phyloP scores from a whole-genome alignment of 1,139 yeast species.

The Kodamaea sp. region DNA sequence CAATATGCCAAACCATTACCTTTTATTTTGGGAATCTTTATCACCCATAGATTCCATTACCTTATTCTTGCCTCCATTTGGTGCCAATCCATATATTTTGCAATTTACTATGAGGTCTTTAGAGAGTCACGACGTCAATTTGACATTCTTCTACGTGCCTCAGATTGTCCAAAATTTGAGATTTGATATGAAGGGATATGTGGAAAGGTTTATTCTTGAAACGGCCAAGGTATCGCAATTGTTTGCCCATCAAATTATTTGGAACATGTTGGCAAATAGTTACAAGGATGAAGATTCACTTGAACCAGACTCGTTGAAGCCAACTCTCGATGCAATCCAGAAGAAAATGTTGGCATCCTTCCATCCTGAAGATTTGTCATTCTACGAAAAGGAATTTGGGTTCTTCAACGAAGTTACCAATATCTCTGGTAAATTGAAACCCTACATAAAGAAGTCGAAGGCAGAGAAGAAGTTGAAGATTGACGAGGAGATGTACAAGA shows the following conservation, averaged over 20 bases:
- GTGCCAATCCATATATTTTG: conserved; percentile 63
- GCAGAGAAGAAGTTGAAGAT: conserved; percentile 96
- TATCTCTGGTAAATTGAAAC: conserved; percentile 92
- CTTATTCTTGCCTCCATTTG: conserved; percentile 76
- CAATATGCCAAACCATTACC: conserved; percentile 42
- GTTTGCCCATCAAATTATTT: conserved; percentile 95
- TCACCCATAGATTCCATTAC: conserved; percentile 87
- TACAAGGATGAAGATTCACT: conserved; percentile 85
- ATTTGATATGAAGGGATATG: conserved; percentile 80
- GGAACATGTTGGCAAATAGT: conserved; percentile 96
- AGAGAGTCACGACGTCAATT: conserved; percentile 82
- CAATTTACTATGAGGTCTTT: conserved; percentile 92
- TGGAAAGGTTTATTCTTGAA: conserved; percentile 84
- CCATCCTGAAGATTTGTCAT: conserved; percentile 57
- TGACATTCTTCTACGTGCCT: conserved; percentile 95
- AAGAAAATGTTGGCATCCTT: conserved; percentile 66
- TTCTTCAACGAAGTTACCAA: conserved; percentile 91
- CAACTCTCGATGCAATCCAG: conserved; percentile 75
- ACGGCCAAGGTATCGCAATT: conserved; percentile 89
- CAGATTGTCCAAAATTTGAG: conserved; percentile 93
- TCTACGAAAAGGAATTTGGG: conserved; percentile 80
- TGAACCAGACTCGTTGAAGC: conserved; percentile 81
- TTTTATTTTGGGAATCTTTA: conserved; percentile 74
- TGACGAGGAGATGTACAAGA: conserved; percentile 90
- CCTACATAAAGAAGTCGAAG: conserved; percentile 88